phyloP scores from a whole-genome alignment of 2,329 filamentous ascomycete species.

The Myriosclerotinia duriaeana region DNA sequence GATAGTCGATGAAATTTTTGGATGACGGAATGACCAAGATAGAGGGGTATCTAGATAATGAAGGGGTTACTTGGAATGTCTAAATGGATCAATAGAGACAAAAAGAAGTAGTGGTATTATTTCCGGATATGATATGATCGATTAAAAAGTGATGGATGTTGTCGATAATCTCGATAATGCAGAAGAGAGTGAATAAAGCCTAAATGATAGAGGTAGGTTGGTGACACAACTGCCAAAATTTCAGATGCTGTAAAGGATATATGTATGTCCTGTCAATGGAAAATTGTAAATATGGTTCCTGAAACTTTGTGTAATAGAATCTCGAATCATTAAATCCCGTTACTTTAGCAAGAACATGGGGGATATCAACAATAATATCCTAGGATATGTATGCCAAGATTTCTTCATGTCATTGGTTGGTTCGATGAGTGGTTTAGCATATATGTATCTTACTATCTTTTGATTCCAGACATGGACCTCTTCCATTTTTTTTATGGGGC shows the following conservation, averaged over 20 bases:
- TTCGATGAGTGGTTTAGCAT: conserved; percentile 9
- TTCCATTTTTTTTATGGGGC: conserved; percentile 14
- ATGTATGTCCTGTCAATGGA: conserved; percentile 1
- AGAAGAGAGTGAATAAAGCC: not conserved
- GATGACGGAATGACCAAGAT: conserved; percentile 8
- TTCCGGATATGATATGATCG: not conserved
- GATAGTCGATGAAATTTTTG: not conserved
- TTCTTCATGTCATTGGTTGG: conserved; percentile 1
- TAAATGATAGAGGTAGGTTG: not conserved
- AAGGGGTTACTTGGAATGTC: not conserved
- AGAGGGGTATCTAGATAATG: not conserved
- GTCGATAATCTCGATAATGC: not conserved
- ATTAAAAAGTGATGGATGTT: not conserved
- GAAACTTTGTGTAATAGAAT: conserved; percentile 21
- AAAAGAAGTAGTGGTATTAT: not conserved
- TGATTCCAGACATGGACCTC: conserved; percentile 13
- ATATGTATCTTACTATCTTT: not conserved
- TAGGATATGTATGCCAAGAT: conserved; percentile 17
- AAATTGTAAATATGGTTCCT: not conserved
- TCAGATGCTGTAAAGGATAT: conserved; percentile 4
- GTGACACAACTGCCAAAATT: not conserved
- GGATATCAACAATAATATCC: conserved; percentile 3
- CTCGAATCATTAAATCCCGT: conserved; percentile 1
- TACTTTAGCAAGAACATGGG: conserved; percentile 16
- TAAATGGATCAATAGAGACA: not conserved